Base-by-base conservation (phyloP, 192 early-diverging fungal species). In the Chytriomyces confervae region DNA sequence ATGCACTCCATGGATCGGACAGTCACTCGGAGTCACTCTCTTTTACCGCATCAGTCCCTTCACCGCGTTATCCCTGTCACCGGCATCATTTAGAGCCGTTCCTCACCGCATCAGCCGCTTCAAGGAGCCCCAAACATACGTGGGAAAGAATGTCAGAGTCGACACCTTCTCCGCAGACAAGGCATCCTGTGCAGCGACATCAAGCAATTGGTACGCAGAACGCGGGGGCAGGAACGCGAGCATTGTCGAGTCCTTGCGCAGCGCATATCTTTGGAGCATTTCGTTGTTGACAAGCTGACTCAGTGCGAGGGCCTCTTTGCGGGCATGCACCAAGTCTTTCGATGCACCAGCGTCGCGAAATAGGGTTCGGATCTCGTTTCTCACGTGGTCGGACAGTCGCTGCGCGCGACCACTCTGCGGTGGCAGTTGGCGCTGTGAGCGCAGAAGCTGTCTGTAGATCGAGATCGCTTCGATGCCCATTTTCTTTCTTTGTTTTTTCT, bases 101-200 rank as follows among this genome's bases (percentile, higher is more conserved):
- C 13, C 44, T 75, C 62, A 63, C 2, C 61, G 62, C 61, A 65
- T 65, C 62, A 76, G 47, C 27, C 75, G 24, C 27, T 65, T 64
- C 46, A 62, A 44, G 23, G 44, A 50, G 6, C 49, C 75, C 49
- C 75, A 53, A 16, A 76, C 63, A 43, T 76, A 76, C 10, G 62
- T 76, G 16, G 75, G 75, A 47, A 76, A 76, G 64, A 76, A 76
- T 5, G 23, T 66, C 23, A 65, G 48, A 0, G 62, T 66, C 20
- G 75, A 76, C 6, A 76, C 75, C 27, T 76, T 76, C 50, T 76
- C 62, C n/a, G 10, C 20, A 6, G 63, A 43, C 10, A 76, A 20
- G 8, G 62, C 43, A 20, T 68, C 64, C 49, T 76, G 75, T 53
- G 75, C 43, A 6, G 64, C n/a, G 50, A 47, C 8, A 44, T 76